Conservation (phyloP, 2,329 filamentous ascomycete genomes). For the Karstenula rhodostoma region DNA sequence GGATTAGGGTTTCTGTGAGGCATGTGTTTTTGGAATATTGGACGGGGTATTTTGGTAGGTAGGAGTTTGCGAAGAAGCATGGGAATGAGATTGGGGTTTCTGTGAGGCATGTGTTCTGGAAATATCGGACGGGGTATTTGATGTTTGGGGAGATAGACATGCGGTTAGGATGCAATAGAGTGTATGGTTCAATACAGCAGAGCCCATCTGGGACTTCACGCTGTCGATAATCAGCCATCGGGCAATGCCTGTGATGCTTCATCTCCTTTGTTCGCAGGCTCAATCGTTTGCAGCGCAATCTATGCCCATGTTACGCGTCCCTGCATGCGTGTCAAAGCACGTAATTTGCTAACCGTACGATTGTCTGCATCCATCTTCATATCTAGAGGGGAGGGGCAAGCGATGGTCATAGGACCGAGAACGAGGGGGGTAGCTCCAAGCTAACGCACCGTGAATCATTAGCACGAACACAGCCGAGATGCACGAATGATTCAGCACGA, state of each 20-base stretch:
- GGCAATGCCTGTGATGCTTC: too few relatives aligned
- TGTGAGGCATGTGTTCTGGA: conserved; percentile 22
- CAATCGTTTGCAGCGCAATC: not conserved
- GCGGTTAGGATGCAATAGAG: too few relatives aligned
- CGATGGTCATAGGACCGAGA: not conserved
- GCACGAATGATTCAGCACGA: conserved; percentile 26
- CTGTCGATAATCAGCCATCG: too few relatives aligned
- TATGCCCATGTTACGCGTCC: not conserved
- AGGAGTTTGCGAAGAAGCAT: conserved; percentile 26
- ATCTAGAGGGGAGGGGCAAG: conserved; percentile 12
- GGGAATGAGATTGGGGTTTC: conserved; percentile 22
- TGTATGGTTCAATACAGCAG: not conserved
- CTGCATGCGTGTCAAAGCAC: not conserved
- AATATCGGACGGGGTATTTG: conserved; percentile 23
- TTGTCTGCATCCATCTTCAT: too few relatives aligned
- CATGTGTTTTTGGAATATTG: conserved; percentile 22
- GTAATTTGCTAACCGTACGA: not conserved
- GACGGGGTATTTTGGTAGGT: conserved; percentile 23
- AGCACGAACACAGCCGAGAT: conserved; percentile 9
- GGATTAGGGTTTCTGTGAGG: conserved; percentile 20
- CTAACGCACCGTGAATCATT: conserved; percentile 26
- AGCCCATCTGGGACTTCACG: too few relatives aligned
- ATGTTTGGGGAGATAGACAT: too few relatives aligned
- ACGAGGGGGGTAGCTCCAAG: conserved; percentile 14
- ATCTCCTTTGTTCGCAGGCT: too few relatives aligned